Conservation (phyloP, 2,329 filamentous ascomycete genomes). For the Cadophora sp. region DNA sequence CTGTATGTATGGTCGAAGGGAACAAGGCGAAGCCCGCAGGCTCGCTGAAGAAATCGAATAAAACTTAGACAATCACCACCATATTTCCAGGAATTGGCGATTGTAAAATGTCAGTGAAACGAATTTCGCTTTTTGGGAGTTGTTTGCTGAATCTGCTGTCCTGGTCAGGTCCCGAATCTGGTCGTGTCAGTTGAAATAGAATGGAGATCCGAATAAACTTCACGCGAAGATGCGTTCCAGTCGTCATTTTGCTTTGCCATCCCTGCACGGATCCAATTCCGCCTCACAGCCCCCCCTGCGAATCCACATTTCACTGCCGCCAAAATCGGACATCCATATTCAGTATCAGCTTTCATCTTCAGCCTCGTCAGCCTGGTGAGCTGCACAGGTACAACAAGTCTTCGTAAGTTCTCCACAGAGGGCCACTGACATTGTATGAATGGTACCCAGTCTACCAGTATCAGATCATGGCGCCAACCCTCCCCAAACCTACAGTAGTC, state of each 20-base stretch:
- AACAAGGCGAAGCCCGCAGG: constrained; percentile 37
- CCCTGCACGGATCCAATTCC: constrained; percentile 16
- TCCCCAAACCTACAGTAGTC: constrained; percentile 17
- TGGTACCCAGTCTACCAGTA: background rate
- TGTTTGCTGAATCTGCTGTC: constrained; percentile 6
- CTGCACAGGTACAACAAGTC: background rate
- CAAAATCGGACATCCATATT: background rate
- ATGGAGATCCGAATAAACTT: constrained; percentile 11
- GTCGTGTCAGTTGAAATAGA: constrained; percentile 12
- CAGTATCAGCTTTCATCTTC: constrained; percentile 1
- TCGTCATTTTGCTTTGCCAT: constrained; percentile 23
- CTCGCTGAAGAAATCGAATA: constrained; percentile 28
- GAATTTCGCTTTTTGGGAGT: background rate
- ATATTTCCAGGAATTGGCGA: background rate
- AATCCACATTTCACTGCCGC: background rate
- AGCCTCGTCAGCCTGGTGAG: background rate
- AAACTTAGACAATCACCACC: constrained; percentile 20
- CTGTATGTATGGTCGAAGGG: background rate
- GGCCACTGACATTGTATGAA: background rate
- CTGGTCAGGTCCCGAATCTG: background rate
- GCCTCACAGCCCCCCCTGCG: background rate
- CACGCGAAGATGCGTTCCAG: constrained; percentile 1
- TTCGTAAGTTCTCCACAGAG: background rate
- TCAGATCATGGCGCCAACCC: constrained; percentile 7
- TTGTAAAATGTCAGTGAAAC: background rate